Base-by-base conservation (phyloP, 768 basidiomycete genomes). In the Pleurotus cornucopiae region DNA sequence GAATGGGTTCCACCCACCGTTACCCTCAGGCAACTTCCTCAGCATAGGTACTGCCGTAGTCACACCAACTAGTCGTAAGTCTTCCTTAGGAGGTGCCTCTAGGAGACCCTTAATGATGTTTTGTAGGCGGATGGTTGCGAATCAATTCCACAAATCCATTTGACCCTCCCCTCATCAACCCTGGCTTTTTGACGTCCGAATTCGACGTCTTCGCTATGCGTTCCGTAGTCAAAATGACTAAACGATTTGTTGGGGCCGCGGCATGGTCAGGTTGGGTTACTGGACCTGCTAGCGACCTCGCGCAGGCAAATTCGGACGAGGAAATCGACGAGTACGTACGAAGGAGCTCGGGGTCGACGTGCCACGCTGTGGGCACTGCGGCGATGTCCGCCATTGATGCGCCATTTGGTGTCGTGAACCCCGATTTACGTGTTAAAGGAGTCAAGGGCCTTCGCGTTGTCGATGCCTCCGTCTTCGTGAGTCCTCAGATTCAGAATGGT, bases 401-500 rank as follows among this genome's bases (percentile, higher is more conserved):
- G 3, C 37, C 37, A 0, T 64, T 52, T 46, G 73, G 72, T 5
- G 74, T 74, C 4, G 67, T 74, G 0, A 63, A 71, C 63, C 67
- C 72, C 2, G 61, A 71, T 54, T 56, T 76, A 5, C 54, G 44
- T 4, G 65, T 76, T 6, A 73, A 74, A 57, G 66, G 67, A 23
- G 63, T 66, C 0, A 44, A 26, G 2, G 74, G 71, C 3, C 55
- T 76, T 48, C 60, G 75, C 9, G 60, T 76, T 7, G 68, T 75
- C 6, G 73, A 76, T 62, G 71, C 72, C 1, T 72, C 71, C 12
- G 63, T 73, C n/a, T 60, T 74, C 48, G 73, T 71, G 43, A 59
- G 72, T 52, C 30, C 30, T 34, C 7, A 34, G 4, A 30, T 34
- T 34, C 7, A 4, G 23, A 25, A 25, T 25, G 5, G 23, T 5